These are phyloP conservation scores for Neurospora sp. DNA, from an alignment of 495 filamentous ascomycete species.

Conservation along the genomic window DNA sequence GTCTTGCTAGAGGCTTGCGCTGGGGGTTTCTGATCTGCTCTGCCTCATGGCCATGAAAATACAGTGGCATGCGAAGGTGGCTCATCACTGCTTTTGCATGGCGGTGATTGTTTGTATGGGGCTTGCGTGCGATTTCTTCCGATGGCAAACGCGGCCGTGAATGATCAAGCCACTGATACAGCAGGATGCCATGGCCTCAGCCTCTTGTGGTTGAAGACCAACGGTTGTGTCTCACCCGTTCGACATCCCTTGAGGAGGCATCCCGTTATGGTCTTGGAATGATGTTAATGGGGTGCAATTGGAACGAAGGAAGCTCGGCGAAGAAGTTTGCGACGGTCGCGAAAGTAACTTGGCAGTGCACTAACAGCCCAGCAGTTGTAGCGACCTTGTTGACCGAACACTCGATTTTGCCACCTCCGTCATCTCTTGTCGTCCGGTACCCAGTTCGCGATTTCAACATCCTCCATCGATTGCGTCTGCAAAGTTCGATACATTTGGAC, in stretches of 20 bases:
- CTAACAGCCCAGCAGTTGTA: background rate
- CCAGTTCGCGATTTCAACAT: background rate
- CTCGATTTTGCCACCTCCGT: background rate
- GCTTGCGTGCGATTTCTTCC: background rate
- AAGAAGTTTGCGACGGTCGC: background rate
- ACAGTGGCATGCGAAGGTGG: background rate
- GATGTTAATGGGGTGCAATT: background rate
- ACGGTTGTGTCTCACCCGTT: background rate
- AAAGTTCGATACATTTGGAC: background rate
- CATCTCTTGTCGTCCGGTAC: background rate
- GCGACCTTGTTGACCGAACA: background rate
- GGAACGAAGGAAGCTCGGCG: background rate
- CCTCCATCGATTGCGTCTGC: background rate
- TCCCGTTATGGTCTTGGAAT: background rate
- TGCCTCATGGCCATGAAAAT: background rate
- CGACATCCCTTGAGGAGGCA: background rate
- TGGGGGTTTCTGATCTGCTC: background rate
- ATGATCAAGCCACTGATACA: background rate
- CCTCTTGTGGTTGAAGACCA: background rate
- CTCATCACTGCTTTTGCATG: background rate
- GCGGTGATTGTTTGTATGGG: background rate
- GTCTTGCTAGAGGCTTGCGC: background rate
- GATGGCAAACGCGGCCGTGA: background rate
- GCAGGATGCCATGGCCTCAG: background rate
- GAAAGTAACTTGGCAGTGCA: background rate